Evolutionary conservation across 805 yeast genomes (phyloP).

Genomic region (Pichia kluyveri): DNA sequence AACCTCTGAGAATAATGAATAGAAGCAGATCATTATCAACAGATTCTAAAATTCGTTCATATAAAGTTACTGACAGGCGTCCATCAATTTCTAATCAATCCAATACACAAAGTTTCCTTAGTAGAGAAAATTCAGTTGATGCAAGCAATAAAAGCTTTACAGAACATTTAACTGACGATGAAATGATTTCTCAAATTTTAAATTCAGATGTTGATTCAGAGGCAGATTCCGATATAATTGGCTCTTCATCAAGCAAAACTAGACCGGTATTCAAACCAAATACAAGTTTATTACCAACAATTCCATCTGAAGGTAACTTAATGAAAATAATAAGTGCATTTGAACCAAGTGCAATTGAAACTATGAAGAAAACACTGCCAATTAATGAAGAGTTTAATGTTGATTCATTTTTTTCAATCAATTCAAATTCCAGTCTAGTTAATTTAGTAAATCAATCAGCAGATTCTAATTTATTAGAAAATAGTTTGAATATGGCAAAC

Average conservation of each 20-base stretch:
- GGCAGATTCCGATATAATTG: conserved; percentile 2
- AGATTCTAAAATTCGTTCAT: conserved; percentile 11
- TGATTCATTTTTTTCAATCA: background rate
- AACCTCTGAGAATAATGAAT: conserved; percentile 5
- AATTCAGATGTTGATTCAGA: conserved; percentile 8
- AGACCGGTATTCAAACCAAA: background rate
- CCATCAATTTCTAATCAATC: conserved; percentile 1
- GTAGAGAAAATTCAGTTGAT: conserved; percentile 2
- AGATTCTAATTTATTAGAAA: conserved; percentile 1
- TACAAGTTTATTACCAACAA: conserved; percentile 12
- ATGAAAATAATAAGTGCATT: conserved; percentile 11
- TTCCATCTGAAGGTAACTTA: conserved; percentile 18
- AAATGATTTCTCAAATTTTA: conserved; percentile 6
- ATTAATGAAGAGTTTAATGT: conserved; percentile 3
- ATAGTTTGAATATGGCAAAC: conserved; percentile 3
- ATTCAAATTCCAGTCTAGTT: background rate
- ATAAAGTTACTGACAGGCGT: conserved; percentile 4
- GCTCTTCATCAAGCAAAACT: background rate
- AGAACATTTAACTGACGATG: background rate
- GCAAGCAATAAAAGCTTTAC: too few species aligned
- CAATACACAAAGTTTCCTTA: background rate
- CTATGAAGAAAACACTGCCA: background rate
- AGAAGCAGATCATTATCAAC: conserved; percentile 12
- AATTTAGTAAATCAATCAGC: background rate
- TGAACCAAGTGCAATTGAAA: background rate